Evolutionary conservation across 2,329 filamentous ascomycete genomes (phyloP).

Genomic region (Claviceps pazoutovae): DNA sequence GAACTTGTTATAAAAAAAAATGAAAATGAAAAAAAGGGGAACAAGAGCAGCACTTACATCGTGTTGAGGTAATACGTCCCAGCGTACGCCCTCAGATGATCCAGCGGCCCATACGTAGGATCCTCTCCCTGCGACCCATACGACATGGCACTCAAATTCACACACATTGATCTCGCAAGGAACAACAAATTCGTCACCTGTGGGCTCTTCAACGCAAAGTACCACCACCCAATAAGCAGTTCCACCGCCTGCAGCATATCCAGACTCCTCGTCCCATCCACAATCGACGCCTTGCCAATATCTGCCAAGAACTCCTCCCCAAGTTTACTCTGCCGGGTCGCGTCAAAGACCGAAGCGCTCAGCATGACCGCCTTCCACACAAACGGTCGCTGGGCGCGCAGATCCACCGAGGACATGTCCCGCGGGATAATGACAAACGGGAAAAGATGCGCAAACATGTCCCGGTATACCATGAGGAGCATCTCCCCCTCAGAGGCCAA

Average conservation of each 20-base stretch:
- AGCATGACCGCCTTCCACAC: slow-evolving; percentile 38
- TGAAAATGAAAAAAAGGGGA: background rate
- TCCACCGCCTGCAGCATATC: slow-evolving; percentile 34
- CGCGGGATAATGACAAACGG: slow-evolving; percentile 32
- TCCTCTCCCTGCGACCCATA: slow-evolving; percentile 13
- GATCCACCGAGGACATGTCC: slow-evolving; percentile 20
- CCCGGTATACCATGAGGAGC: slow-evolving; percentile 24
- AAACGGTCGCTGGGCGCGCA: slow-evolving; percentile 26
- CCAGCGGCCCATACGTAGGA: slow-evolving; percentile 19
- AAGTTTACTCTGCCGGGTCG: slow-evolving; percentile 27
- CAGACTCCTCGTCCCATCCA: slow-evolving; percentile 28
- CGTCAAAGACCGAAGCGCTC: slow-evolving; percentile 27
- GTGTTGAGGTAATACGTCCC: slow-evolving; percentile 38
- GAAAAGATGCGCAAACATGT: slow-evolving; percentile 22
- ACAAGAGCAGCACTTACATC: slow-evolving; percentile 20
- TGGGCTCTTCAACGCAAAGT: slow-evolving; percentile 34
- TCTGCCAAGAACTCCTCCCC: slow-evolving; percentile 31
- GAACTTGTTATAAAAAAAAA: too few species aligned
- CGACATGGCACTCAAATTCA: slow-evolving; percentile 23
- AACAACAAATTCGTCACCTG: slow-evolving; percentile 36
- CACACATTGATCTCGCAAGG: slow-evolving; percentile 31
- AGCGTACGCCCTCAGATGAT: slow-evolving; percentile 32
- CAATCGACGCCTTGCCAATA: slow-evolving; percentile 24
- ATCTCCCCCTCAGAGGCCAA: slow-evolving; percentile 24
- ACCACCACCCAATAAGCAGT: slow-evolving; percentile 33